Evolutionary conservation across 1,139 yeast species (phyloP).

Genomic region (Nakaseomyces kungkrabaensis): DNA sequence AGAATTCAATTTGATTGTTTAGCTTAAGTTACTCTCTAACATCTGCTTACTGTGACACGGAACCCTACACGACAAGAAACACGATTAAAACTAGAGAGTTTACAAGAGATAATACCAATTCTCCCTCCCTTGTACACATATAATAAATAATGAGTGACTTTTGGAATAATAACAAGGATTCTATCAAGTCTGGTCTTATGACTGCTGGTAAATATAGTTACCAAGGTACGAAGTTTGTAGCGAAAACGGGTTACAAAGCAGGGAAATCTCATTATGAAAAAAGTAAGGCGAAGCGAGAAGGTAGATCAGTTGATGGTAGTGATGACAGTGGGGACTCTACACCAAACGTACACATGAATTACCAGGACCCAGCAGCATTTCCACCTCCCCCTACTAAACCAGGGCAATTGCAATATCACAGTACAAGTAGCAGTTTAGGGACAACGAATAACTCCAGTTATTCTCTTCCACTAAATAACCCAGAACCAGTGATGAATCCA

Average conservation of each 20-base stretch:
- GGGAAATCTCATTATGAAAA: slow-evolving; percentile 32
- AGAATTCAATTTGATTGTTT: too few relatives aligned
- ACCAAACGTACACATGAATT: not conserved
- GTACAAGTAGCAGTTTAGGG: not conserved
- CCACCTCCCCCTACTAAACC: slow-evolving; percentile 49
- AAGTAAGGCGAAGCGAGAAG: slow-evolving; percentile 16
- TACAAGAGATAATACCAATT: not conserved
- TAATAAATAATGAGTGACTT: slow-evolving; percentile 27
- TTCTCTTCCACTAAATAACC: slow-evolving; percentile 2
- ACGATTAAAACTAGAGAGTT: too few relatives aligned
- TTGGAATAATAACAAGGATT: slow-evolving; percentile 42
- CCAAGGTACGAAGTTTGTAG: slow-evolving; percentile 37
- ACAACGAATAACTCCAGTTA: not conserved
- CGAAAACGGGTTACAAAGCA: slow-evolving; percentile 38
- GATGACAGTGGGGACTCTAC: slow-evolving; percentile 1
- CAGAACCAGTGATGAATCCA: not conserved
- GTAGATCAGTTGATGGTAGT: slow-evolving; percentile 6
- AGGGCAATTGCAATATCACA: slow-evolving; percentile 28
- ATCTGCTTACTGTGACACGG: too few relatives aligned
- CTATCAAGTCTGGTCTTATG: slow-evolving; percentile 35
- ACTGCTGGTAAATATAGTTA: slow-evolving; percentile 29
- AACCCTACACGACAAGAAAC: too few relatives aligned
- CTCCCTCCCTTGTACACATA: not conserved
- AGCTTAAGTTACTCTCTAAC: too few relatives aligned
- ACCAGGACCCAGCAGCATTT: slow-evolving; percentile 34